phyloP scores from a whole-genome alignment of 345 rosid species.

The Acer saccharum region DNA sequence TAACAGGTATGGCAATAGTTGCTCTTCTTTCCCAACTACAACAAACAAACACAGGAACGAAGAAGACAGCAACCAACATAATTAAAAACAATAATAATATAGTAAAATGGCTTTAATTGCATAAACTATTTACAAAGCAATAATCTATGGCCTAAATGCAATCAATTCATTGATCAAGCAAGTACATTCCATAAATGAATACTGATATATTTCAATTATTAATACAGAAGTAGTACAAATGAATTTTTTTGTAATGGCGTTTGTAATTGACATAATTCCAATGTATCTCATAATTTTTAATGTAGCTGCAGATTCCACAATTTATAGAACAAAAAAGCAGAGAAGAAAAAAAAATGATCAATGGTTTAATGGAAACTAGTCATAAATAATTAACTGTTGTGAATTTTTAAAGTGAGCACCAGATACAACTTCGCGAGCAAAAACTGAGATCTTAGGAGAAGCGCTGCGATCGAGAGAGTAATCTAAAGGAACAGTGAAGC shows the following conservation, averaged over 20 bases:
- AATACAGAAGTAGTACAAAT: not conserved
- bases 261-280: not conserved
- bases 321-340: not conserved
- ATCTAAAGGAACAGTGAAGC: constrained; percentile 78
- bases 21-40: constrained; percentile 82
- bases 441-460: constrained; percentile 63
- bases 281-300: not conserved
- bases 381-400: not conserved
- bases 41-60: constrained; percentile 12
- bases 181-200: not conserved
- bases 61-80: not conserved
- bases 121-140: not conserved
- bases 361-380: not conserved
- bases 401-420: constrained; percentile 40
- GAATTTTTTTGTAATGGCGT: not conserved
- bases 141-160: not conserved
- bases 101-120: not conserved
- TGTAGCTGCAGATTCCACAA: not conserved
- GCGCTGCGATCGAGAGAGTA: constrained; percentile 38
- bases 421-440: constrained; percentile 82
- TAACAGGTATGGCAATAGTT: constrained; percentile 68
- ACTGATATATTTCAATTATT: not conserved
- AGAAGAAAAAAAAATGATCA: too few relatives aligned
- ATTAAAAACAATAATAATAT: not conserved
- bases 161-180: not conserved